Evolutionary conservation across 257 asterid genomes (phyloP).

Genomic region (Primulina tabacum): DNA sequence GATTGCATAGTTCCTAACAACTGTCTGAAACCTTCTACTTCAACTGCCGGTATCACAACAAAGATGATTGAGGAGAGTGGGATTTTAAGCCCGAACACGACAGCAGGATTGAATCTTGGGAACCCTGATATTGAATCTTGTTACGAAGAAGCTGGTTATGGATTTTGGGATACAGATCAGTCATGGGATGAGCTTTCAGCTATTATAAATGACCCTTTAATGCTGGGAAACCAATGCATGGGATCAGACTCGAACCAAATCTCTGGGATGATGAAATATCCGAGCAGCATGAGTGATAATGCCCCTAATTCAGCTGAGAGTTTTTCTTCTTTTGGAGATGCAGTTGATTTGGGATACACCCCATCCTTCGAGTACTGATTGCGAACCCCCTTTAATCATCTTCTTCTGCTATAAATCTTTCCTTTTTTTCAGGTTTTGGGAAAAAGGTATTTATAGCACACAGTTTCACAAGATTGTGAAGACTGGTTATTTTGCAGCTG

Average conservation of each 20-base stretch:
- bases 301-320: not conserved
- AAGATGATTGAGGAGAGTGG: too few relatives aligned
- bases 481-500: too few relatives aligned
- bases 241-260: not conserved
- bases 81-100: too few relatives aligned
- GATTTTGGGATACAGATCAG: too few relatives aligned
- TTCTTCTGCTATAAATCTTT: not conserved
- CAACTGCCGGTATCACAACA: not conserved
- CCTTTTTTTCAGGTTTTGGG: too few relatives aligned
- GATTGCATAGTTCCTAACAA: conserved; percentile 18
- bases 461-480: too few relatives aligned
- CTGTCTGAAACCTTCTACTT: not conserved
- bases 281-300: not conserved
- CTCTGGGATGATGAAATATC: not conserved
- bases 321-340: not conserved
- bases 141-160: too few relatives aligned
- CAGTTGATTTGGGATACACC: not conserved
- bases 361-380: too few relatives aligned
- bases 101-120: too few relatives aligned
- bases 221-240: not conserved
- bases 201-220: not conserved
- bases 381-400: not conserved
- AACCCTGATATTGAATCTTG: conserved; percentile 1
- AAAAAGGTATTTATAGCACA: too few relatives aligned
- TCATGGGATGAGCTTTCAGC: too few relatives aligned